Conservation (phyloP, 257 asterid species). For the Phtheirospermum japonicum region DNA sequence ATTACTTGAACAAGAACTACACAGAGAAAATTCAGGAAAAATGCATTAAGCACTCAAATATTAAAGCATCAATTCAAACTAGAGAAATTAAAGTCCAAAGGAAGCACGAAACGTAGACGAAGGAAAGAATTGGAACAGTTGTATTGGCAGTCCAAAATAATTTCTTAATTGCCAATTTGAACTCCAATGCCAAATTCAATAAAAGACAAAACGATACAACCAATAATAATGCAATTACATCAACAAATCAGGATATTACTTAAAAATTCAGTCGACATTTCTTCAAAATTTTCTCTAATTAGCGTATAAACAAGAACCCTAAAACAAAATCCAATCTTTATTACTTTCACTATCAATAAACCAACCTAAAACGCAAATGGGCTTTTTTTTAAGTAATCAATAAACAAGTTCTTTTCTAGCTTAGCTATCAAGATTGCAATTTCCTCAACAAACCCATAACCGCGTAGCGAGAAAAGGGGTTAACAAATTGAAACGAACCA, state of each 20-base stretch:
- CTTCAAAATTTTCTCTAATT: neutral
- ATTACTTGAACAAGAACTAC: no score
- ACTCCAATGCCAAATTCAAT: neutral
- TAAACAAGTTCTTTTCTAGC: neutral
- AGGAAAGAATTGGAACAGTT: no score
- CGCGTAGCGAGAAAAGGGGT: no score
- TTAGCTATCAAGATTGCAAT: neutral
- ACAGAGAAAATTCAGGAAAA: no score
- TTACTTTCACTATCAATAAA: neutral
- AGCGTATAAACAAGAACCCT: conserved; percentile 7
- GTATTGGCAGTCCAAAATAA: no score
- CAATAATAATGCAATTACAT: neutral
- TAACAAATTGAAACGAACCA: neutral
- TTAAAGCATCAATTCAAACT: no score
- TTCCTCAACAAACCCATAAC: conserved; percentile 11
- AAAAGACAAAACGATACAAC: neutral
- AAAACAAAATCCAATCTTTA: conserved; percentile 18
- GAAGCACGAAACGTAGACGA: no score
- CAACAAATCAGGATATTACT: neutral
- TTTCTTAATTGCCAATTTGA: neutral
- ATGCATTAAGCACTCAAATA: no score
- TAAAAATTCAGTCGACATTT: no score
- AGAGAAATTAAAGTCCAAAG: no score
- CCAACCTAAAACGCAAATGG: neutral
- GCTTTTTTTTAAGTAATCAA: no score